A percentile compares a stretch with the other conserved stretches of the same genome.
Conservation (phyloP, 2,329 filamentous ascomycete genomes). For the Claviceps sorghi region DNA sequence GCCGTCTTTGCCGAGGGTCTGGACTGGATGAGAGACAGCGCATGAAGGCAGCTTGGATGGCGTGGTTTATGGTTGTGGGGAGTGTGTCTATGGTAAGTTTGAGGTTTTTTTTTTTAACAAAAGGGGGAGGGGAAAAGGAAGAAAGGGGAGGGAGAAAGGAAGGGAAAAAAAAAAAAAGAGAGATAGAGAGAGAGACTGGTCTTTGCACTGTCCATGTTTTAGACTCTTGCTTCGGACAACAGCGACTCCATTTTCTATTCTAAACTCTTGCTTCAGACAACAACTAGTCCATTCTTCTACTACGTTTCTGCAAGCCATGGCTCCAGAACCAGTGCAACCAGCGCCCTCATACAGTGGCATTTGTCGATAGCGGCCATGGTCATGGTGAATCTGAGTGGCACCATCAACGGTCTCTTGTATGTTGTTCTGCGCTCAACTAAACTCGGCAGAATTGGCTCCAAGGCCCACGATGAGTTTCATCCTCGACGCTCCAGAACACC, state of each 20-base stretch:
- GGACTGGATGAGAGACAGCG: constrained; percentile 44
- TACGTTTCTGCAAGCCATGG: constrained; percentile 33
- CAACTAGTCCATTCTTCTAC: constrained; percentile 52
- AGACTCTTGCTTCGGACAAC: constrained; percentile 28
- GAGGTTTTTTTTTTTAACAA: background rate
- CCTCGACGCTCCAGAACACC: constrained; percentile 1
- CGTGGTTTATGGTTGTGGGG: constrained; percentile 48
- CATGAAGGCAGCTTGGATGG: constrained; percentile 52
- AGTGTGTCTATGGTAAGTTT: constrained; percentile 42
- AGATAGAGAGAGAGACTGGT: too few species aligned
- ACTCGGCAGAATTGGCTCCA: constrained; percentile 37
- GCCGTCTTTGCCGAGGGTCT: constrained; percentile 38
- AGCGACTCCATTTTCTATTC: constrained; percentile 37
- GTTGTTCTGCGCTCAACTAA: constrained; percentile 52
- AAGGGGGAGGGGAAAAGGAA: background rate
- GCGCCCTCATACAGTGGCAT: constrained; percentile 19
- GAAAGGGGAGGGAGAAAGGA: too few species aligned
- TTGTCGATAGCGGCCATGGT: constrained; percentile 51
- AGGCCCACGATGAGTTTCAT: constrained; percentile 27
- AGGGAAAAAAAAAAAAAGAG: too few species aligned
- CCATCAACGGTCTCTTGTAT: constrained; percentile 51
- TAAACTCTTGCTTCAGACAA: constrained; percentile 24
- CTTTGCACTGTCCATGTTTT: background rate
- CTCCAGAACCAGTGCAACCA: constrained; percentile 23
- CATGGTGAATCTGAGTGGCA: constrained; percentile 49